Conservation (phyloP, 805 yeast genomes). For the Teunomyces funiuensis region DNA sequence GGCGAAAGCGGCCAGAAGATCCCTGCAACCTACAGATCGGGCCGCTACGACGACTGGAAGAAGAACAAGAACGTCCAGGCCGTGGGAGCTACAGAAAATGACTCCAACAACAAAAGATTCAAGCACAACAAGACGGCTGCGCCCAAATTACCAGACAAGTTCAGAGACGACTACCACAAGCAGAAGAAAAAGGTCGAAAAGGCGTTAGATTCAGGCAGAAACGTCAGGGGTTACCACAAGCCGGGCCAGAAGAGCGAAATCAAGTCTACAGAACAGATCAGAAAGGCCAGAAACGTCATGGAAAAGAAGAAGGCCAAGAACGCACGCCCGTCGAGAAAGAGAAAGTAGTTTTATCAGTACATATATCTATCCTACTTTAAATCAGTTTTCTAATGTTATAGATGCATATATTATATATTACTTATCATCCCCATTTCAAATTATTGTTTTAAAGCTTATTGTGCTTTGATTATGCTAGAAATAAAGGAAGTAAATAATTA, state of each 20-base stretch:
- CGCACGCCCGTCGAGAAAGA: conserved; percentile 53
- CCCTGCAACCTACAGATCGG: conserved; percentile 89
- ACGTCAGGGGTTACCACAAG: conserved; percentile 64
- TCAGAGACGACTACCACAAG: conserved; percentile 78
- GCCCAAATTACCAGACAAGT: conserved; percentile 89
- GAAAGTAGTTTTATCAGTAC: neutral
- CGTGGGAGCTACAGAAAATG: conserved; percentile 53
- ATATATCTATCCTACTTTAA: too few species aligned
- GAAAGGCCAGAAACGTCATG: conserved; percentile 67
- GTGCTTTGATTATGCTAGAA: too few species aligned
- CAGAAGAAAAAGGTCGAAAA: conserved; percentile 81
- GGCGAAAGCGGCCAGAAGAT: conserved; percentile 93
- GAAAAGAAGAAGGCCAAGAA: conserved; percentile 82
- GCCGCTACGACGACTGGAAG: conserved; percentile 92
- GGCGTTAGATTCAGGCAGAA: conserved; percentile 74
- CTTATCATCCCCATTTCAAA: too few species aligned
- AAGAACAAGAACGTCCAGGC: conserved; percentile 60
- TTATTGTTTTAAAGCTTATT: too few species aligned
- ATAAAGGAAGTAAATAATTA: too few species aligned
- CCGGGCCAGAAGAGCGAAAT: conserved; percentile 56
- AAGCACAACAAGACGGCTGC: conserved; percentile 74
- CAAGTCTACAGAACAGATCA: conserved; percentile 67
- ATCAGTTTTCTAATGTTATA: too few species aligned
- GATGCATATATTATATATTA: neutral
- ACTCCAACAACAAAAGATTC: conserved; percentile 43